A percentile compares a stretch with the other conserved stretches of the same genome.
Conservation (phyloP, 2,329 filamentous ascomycete genomes). For the Fusarium albidum region DNA sequence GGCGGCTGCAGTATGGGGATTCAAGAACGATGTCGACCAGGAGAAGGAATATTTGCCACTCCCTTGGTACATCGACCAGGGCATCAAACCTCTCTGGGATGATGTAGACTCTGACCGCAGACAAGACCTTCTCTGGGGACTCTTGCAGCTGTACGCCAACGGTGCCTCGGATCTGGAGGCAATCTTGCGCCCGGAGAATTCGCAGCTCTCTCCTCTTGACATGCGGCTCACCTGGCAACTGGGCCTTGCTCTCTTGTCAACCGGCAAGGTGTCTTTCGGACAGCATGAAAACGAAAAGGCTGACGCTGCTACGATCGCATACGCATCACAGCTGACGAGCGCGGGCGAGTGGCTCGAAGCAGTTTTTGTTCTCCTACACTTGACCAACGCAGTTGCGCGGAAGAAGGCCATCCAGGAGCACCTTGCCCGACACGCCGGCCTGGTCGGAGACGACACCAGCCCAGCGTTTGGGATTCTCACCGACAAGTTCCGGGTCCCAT, state of each 20-base stretch:
- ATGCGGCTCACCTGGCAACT: conserved; percentile 87
- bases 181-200: conserved; percentile 78
- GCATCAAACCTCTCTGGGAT: conserved; percentile 65
- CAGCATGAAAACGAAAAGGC: conserved; percentile 65
- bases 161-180: conserved; percentile 68
- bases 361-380: conserved; percentile 79
- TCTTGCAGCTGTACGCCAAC: conserved; percentile 83
- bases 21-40: conserved; percentile 75
- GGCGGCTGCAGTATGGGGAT: conserved; percentile 75
- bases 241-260: conserved; percentile 68
- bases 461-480: conserved; percentile 67
- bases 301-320: conserved; percentile 72
- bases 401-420: conserved; percentile 75
- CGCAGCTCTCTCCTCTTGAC: conserved; percentile 77
- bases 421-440: conserved; percentile 74
- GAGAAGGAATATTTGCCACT: conserved; percentile 76
- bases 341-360: conserved; percentile 74
- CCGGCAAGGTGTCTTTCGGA: conserved; percentile 61
- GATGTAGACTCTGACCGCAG: conserved; percentile 65
- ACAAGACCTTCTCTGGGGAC: conserved; percentile 85
- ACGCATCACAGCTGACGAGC: conserved; percentile 69
- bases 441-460: conserved; percentile 67
- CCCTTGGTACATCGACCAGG: conserved; percentile 74
- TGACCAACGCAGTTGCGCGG: conserved; percentile 70
- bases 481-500: conserved; percentile 73